These are phyloP conservation scores for Neurospora intermedia DNA, from an alignment of 495 filamentous ascomycete genomes.

Conservation along the genomic window DNA sequence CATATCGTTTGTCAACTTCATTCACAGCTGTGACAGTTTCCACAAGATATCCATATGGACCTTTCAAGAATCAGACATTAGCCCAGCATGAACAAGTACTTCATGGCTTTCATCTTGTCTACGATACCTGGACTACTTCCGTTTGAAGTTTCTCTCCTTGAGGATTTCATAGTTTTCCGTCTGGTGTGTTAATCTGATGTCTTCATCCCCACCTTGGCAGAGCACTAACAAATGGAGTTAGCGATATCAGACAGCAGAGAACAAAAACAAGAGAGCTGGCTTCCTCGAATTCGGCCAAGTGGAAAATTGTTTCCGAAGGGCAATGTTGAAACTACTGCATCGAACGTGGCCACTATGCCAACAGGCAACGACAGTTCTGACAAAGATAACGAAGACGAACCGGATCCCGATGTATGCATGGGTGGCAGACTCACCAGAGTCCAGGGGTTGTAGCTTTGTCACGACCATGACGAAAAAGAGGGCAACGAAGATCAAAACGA, in stretches of 20 bases:
- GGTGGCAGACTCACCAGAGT: too few relatives aligned
- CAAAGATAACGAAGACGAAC: not conserved
- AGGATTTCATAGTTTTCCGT: not conserved
- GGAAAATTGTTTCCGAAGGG: not conserved
- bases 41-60: not conserved
- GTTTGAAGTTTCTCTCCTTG: not conserved
- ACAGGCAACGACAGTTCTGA: not conserved
- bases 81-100: not conserved
- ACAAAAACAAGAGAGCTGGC: not conserved
- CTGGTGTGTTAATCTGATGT: not conserved
- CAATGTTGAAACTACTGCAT: not conserved
- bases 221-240: not conserved
- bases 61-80: not conserved
- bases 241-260: not conserved
- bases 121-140: not conserved
- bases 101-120: not conserved
- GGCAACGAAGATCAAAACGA: not conserved
- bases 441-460: too few relatives aligned
- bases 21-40: not conserved
- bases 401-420: not conserved
- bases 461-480: too few relatives aligned
- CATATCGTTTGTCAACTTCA: not conserved
- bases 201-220: not conserved
- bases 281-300: not conserved
- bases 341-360: not conserved